These are phyloP conservation scores for Brassica nigra DNA, from an alignment of 345 rosid species.

Conservation along the genomic window DNA sequence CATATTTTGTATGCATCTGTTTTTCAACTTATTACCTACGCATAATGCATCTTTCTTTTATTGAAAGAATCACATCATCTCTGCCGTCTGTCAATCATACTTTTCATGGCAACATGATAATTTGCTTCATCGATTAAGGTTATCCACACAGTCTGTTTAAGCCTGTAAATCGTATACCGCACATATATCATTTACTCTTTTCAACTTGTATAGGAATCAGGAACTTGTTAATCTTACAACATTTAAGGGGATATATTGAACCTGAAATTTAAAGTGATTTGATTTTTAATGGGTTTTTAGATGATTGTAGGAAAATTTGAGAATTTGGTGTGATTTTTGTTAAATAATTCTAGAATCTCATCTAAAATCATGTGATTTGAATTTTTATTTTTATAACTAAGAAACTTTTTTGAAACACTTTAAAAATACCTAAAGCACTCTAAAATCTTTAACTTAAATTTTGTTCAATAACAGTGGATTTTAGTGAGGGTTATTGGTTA, in stretches of 20 bases:
- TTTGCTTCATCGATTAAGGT: background rate
- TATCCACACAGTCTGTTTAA: background rate
- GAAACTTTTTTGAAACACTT: too few relatives aligned
- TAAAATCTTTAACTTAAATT: too few relatives aligned
- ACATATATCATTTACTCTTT: background rate
- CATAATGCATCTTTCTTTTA: background rate
- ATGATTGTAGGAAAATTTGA: too few relatives aligned
- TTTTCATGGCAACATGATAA: background rate
- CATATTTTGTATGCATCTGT: constrained; percentile 2
- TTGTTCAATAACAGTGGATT: too few relatives aligned
- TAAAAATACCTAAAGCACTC: too few relatives aligned
- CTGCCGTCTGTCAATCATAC: background rate
- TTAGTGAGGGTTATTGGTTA: too few relatives aligned
- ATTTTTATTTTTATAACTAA: too few relatives aligned
- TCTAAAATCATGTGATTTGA: too few relatives aligned
- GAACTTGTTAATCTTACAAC: background rate
- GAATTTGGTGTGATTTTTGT: too few relatives aligned
- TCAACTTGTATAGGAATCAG: background rate
- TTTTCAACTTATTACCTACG: constrained; percentile 10
- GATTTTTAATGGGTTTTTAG: too few relatives aligned
- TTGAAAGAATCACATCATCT: background rate
- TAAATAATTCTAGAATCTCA: too few relatives aligned
- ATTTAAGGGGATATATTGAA: background rate
- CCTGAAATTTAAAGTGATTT: too few relatives aligned
- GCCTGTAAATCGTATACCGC: background rate